phyloP scores from a whole-genome alignment of 129 eudicot species.

The Lonicera japonica region DNA sequence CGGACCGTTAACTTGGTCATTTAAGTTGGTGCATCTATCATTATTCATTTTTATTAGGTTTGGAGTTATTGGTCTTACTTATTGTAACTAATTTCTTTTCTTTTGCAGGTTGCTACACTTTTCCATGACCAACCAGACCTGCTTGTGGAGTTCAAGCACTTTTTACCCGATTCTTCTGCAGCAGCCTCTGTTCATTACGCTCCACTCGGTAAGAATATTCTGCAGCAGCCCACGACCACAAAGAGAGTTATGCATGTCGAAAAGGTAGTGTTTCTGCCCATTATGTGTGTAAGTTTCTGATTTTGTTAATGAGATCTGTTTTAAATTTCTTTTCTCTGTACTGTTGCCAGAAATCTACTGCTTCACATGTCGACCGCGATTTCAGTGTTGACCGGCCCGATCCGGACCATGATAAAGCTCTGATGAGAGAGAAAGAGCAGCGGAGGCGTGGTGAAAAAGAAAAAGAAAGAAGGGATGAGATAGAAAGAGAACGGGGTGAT shows the following conservation, averaged over 20 bases:
- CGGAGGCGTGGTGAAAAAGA: slow-evolving; percentile 38
- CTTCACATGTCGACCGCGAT: slow-evolving; percentile 41
- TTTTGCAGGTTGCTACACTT: slow-evolving; percentile 77
- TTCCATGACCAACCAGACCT: slow-evolving; percentile 73
- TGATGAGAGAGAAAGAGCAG: slow-evolving; percentile 44
- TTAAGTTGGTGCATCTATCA: too few relatives aligned
- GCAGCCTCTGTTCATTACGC: slow-evolving; percentile 28
- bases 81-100: slow-evolving; percentile 7
- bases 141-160: slow-evolving; percentile 66
- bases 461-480: slow-evolving; percentile 39
- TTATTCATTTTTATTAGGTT: slow-evolving; percentile 1
- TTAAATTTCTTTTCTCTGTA: slow-evolving; percentile 14
- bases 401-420: slow-evolving; percentile 30
- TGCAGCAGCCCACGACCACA: slow-evolving; percentile 30
- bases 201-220: slow-evolving; percentile 36
- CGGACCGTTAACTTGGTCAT: too few relatives aligned
- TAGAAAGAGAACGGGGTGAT: slow-evolving; percentile 39
- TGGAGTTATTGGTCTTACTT: background rate
- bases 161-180: slow-evolving; percentile 59
- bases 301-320: slow-evolving; percentile 6
- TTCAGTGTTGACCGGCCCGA: slow-evolving; percentile 33
- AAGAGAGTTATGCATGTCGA: slow-evolving; percentile 36
- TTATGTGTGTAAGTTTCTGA: background rate
- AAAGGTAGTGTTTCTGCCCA: slow-evolving; percentile 31
- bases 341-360: slow-evolving; percentile 32